Evolutionary conservation across 2,329 filamentous ascomycete species (phyloP).

Genomic region (Diplodia corticola): DNA sequence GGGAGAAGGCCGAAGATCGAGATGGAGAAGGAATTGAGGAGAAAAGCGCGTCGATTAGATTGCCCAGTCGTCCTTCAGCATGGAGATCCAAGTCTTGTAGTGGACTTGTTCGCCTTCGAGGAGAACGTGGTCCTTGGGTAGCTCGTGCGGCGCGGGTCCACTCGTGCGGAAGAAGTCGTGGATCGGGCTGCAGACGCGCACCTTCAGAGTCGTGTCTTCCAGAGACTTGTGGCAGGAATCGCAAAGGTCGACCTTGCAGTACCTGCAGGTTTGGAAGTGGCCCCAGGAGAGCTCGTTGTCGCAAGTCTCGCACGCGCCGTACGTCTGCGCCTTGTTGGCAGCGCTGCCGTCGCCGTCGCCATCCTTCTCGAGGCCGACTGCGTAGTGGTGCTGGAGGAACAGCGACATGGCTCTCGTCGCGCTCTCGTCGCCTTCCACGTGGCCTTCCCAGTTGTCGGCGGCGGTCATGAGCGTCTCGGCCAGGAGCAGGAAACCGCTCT

Average conservation of each 20-base stretch:
- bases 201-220: slow-evolving; percentile 8
- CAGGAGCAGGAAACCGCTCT: slow-evolving; percentile 16
- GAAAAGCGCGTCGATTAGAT: not conserved
- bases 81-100: slow-evolving; percentile 5
- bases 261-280: slow-evolving; percentile 17
- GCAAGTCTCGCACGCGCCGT: slow-evolving; percentile 16
- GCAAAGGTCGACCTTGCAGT: slow-evolving; percentile 18
- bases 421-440: slow-evolving; percentile 9
- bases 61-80: slow-evolving; percentile 17
- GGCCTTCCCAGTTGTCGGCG: slow-evolving; percentile 16
- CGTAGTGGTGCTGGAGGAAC: slow-evolving; percentile 14
- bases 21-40: not conserved
- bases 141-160: slow-evolving; percentile 7
- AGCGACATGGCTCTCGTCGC: slow-evolving; percentile 13
- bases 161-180: slow-evolving; percentile 17
- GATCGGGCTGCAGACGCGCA: slow-evolving; percentile 7
- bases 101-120: slow-evolving; percentile 15
- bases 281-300: slow-evolving; percentile 9
- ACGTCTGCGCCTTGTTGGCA: not conserved
- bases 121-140: slow-evolving; percentile 9
- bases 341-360: not conserved
- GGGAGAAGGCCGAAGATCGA: not conserved
- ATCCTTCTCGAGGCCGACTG: not conserved
- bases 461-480: slow-evolving; percentile 16
- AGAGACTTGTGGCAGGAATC: slow-evolving; percentile 9